Evolutionary conservation across 805 yeast genomes (phyloP), one percentile per base, ranked within the genome.

Genomic region (Kuraishia ogatae): DNA sequence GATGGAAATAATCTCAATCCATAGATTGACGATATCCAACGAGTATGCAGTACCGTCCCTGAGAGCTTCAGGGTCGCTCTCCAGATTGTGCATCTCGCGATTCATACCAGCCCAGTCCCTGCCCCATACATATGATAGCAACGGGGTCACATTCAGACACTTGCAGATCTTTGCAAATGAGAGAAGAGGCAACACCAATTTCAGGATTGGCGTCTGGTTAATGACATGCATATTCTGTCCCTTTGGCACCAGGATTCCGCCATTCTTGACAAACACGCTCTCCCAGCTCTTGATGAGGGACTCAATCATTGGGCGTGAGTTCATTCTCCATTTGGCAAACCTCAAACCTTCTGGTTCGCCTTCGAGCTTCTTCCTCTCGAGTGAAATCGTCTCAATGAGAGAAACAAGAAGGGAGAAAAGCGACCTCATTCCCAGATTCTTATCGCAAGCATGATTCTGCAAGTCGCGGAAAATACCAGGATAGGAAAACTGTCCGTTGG

Each of bases 101-200:
- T 83, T 84, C 90, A 87, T 84, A 0, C 76, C 80, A 17, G 66
- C 72, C 89, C 91, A 87, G 66, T 87, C 85, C 61, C 85, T 82
- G 54, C 71, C 64, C 79, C 90, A 81, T 4, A 85, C 81, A 50
- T 76, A 75, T 55, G 77, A 74, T 64, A 87, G 73, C 6, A 85
- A 76, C 2, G 87, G 84, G 0, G 89, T 79, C 51, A 86, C 64
- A 62, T 82, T 76, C 35, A 86, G 70, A 63, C 86, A 79, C 57
- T 84, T 75, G 58, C 88, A 75, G 51, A 87, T 84, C 63, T 83
- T 84, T 20, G 89, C 85, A 64, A 86, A 80, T 22, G 81, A 77
- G 52, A 82, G 75, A 60, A 87, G 66, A 2, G 94, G 93, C 55
- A 87, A 68, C 22, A 86, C 80, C 59, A 87, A 67, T 64, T 86